These are phyloP conservation scores for Kwoniella botswanensis DNA, from an alignment of 768 basidiomycete genomes.

Conservation along the genomic window DNA sequence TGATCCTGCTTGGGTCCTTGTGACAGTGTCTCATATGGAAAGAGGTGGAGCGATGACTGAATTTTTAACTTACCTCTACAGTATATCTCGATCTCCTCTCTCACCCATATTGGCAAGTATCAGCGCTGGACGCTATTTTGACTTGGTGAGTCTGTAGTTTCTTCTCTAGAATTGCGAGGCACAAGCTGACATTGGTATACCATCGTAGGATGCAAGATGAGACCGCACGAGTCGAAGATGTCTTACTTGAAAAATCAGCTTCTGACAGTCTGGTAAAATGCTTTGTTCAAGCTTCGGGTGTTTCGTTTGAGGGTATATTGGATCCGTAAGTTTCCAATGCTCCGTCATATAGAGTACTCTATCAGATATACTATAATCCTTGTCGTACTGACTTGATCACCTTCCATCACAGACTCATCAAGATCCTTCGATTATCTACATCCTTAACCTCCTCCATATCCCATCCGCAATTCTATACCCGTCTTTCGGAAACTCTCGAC, in stretches of 20 bases:
- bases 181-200: not conserved
- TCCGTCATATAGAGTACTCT: too few species aligned
- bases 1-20: not conserved
- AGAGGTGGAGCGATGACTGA: too few species aligned
- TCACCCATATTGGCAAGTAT: constrained; percentile 58
- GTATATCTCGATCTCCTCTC: constrained; percentile 57
- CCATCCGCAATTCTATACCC: constrained; percentile 81
- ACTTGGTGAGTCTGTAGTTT: constrained; percentile 69
- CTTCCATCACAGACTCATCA: constrained; percentile 71
- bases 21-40: too few species aligned
- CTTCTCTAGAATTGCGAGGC: not conserved
- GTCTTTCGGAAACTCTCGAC: constrained; percentile 79
- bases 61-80: too few species aligned
- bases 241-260: constrained; percentile 74
- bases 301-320: constrained; percentile 54
- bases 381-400: too few species aligned
- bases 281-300: constrained; percentile 57
- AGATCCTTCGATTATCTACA: constrained; percentile 82
- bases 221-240: constrained; percentile 88
- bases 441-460: constrained; percentile 76
- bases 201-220: constrained; percentile 85
- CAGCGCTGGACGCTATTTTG: constrained; percentile 75
- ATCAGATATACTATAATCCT: too few species aligned
- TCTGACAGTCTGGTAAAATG: constrained; percentile 93
- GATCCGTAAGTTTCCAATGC: constrained; percentile 52